Evolutionary conservation across 352 stramenopile species (phyloP), one percentile per base, ranked within the genome.

Genomic region (Pythium dissotocum): DNA sequence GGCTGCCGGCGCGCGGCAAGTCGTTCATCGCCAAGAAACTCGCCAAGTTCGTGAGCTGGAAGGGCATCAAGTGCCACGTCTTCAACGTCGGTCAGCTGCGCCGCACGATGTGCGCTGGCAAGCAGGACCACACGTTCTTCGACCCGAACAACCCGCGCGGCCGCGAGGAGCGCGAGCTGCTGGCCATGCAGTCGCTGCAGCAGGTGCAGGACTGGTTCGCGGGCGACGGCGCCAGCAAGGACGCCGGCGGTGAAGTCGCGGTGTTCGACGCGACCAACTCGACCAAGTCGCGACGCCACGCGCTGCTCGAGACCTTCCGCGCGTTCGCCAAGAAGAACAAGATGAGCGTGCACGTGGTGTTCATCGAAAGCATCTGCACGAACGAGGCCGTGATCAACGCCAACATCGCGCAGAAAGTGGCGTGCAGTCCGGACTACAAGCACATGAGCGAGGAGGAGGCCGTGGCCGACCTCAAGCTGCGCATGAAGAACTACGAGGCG

Each of bases 31-130:
- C 94, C 58, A 97, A 98, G 70, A 97, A 97, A 62, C 76, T 94
- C 2, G 82, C 77, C 60, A 91, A 91, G 69, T 92, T 91, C 63
- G 75, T 92, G 26, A 86, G 76, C 61, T 94, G 86, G 86, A 94
- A 93, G 60, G 86, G 86, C n/a, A 73, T 89, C 48, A 77, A 86
- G 65, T 83, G 74, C 54, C 73, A 91, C 40, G 93, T 98, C 16
- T 98, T 98, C 76, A 98, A 99, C 76, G 95, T 98, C 8, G 95
- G 94, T 0, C 92, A 99, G 67, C 91, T 98, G 62, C 87, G 96
- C 0, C 87, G 94, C 24, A 83, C 90, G 60, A 78, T 96, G 49
- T 91, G 77, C 65, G 83, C 65, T 0, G 82, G 82, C 32, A 74
- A 71, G 51, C 83, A 94, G 69, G 86, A 96, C 70, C 88, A 96